These are phyloP conservation scores for Entamoeba invadens DNA, from an alignment of 208 protist genomes.

Conservation along the genomic window DNA sequence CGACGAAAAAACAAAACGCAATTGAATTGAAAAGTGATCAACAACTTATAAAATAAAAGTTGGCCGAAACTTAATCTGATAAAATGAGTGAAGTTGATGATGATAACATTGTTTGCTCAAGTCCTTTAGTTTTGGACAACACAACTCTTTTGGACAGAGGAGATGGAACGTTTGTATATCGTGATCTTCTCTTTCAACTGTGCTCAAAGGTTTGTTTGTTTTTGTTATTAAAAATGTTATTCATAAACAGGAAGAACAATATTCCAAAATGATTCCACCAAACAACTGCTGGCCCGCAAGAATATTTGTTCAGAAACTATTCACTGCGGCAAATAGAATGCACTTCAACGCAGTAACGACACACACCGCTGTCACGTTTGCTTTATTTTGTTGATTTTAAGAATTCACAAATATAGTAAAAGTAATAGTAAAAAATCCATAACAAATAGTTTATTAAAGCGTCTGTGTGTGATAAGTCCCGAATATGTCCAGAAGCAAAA, in stretches of 20 bases:
- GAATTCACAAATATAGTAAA: neutral
- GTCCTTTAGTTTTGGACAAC: neutral
- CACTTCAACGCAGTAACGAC: neutral
- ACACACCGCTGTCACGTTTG: neutral
- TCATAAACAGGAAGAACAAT: neutral
- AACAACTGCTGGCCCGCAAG: neutral
- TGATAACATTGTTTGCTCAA: neutral
- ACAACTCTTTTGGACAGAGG: neutral
- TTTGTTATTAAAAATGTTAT: too few relatives aligned
- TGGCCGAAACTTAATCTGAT: too few relatives aligned
- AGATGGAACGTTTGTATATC: neutral
- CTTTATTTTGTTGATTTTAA: neutral
- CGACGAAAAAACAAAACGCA: too few relatives aligned
- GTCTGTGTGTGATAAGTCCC: neutral
- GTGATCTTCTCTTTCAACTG: neutral
- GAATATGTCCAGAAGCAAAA: neutral
- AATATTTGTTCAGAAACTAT: neutral
- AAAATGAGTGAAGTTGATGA: too few relatives aligned
- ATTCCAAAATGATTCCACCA: neutral
- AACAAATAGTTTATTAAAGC: neutral
- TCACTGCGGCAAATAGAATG: neutral
- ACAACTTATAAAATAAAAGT: too few relatives aligned
- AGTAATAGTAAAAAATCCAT: neutral
- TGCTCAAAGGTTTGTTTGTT: too few relatives aligned
- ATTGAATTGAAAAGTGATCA: too few relatives aligned